Evolutionary conservation across 257 asterid species (phyloP).

Genomic region (Ajuga chamaepitys): DNA sequence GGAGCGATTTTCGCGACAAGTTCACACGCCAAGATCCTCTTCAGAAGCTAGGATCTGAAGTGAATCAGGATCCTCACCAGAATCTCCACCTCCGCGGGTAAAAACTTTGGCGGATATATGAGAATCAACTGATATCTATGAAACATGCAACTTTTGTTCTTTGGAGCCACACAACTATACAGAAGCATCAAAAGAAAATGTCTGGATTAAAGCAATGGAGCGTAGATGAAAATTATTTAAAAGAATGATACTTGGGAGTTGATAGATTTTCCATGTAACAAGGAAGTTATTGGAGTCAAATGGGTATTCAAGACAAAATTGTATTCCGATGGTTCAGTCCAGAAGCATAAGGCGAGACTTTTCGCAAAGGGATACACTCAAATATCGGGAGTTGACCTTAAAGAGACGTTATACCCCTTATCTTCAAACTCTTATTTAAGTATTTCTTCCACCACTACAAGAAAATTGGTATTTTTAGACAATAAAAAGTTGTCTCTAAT

Average conservation of each 20-base stretch:
- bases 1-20: no score
- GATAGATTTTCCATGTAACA: not conserved
- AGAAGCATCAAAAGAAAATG: no score
- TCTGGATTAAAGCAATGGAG: not conserved
- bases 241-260: no score
- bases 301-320: not conserved
- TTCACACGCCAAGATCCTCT: not conserved
- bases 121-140: not conserved
- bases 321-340: not conserved
- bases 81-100: not conserved
- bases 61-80: not conserved
- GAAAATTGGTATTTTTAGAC: no score
- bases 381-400: no score
- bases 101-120: no score
- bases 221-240: not conserved
- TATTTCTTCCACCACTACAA: no score
- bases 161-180: not conserved
- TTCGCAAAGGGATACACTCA: not conserved
- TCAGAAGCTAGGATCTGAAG: not conserved
- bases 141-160: not conserved
- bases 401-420: no score
- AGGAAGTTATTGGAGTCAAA: no score
- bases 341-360: not conserved
- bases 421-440: no score
- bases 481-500: no score